Evolutionary conservation across 768 basidiomycete species (phyloP).

Genomic region (Mycena maculata): DNA sequence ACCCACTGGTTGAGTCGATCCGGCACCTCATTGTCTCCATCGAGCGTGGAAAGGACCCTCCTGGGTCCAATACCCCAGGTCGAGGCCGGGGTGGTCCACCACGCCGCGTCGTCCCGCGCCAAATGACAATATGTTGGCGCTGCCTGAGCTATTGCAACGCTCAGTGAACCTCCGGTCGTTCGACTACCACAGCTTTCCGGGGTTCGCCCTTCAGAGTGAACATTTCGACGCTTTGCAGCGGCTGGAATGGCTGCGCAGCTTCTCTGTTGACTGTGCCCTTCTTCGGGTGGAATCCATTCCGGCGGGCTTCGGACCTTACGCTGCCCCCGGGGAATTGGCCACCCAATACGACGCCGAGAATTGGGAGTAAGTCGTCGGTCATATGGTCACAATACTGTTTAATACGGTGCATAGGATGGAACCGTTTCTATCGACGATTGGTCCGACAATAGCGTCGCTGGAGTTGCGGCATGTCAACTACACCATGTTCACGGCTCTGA

Average conservation of each 20-base stretch:
- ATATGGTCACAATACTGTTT: background rate
- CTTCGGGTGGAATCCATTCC: constrained; percentile 1
- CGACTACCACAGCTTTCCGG: constrained; percentile 31
- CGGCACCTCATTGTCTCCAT: constrained; percentile 5
- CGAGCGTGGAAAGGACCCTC: background rate
- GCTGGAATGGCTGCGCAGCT: constrained; percentile 6
- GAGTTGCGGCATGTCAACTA: constrained; percentile 29
- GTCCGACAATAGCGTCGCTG: constrained; percentile 25
- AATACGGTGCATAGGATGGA: constrained; percentile 18
- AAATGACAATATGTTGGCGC: background rate
- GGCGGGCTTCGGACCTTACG: background rate
- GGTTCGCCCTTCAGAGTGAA: constrained; percentile 5
- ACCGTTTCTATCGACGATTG: constrained; percentile 20
- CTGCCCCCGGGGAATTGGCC: constrained; percentile 15
- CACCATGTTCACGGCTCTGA: constrained; percentile 22
- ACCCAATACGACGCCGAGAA: constrained; percentile 22
- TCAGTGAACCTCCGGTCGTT: constrained; percentile 27
- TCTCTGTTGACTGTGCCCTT: constrained; percentile 28
- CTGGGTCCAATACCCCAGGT: background rate
- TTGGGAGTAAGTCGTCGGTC: constrained; percentile 17
- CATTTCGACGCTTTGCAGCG: constrained; percentile 12
- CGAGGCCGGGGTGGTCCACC: background rate
- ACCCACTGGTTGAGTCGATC: background rate
- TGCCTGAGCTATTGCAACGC: constrained; percentile 15
- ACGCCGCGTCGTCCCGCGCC: background rate